Conservation (phyloP, 352 stramenopile species). For the Phytopythium oedochilum region DNA sequence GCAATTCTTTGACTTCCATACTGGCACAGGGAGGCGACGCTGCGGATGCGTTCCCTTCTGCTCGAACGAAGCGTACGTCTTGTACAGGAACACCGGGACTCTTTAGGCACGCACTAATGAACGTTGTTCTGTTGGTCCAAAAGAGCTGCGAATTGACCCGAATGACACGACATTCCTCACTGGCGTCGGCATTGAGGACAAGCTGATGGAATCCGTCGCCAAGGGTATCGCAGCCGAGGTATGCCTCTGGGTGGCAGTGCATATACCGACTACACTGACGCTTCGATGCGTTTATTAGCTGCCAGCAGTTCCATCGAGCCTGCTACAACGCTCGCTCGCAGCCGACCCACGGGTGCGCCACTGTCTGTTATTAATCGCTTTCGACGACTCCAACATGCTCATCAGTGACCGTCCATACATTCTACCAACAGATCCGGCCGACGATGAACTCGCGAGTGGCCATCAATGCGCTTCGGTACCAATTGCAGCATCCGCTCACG, state of each 20-base stretch:
- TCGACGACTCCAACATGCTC: no score
- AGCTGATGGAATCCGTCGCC: constrained; percentile 21
- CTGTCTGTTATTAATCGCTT: no score
- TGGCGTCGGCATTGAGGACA: constrained; percentile 64
- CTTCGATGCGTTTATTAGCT: constrained; percentile 16
- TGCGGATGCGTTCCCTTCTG: neutral
- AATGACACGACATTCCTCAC: constrained; percentile 76
- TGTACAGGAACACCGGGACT: no score
- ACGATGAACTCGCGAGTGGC: constrained; percentile 48
- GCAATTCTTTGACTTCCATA: no score
- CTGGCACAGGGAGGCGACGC: neutral
- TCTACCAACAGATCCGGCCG: constrained; percentile 13
- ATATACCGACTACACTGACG: neutral
- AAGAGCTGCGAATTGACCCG: constrained; percentile 33
- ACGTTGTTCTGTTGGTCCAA: neutral
- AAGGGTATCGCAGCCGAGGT: constrained; percentile 22
- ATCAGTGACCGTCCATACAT: no score
- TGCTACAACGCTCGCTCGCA: constrained; percentile 50
- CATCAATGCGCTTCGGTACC: constrained; percentile 69
- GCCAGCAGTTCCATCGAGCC: constrained; percentile 41
- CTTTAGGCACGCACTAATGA: neutral
- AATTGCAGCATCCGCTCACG: constrained; percentile 73
- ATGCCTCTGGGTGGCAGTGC: no score
- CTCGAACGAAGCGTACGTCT: neutral
- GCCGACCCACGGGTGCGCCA: constrained; percentile 18